phyloP scores from a whole-genome alignment of 176 grass and related monocot species.

The Cenchrus fungigraminus region DNA sequence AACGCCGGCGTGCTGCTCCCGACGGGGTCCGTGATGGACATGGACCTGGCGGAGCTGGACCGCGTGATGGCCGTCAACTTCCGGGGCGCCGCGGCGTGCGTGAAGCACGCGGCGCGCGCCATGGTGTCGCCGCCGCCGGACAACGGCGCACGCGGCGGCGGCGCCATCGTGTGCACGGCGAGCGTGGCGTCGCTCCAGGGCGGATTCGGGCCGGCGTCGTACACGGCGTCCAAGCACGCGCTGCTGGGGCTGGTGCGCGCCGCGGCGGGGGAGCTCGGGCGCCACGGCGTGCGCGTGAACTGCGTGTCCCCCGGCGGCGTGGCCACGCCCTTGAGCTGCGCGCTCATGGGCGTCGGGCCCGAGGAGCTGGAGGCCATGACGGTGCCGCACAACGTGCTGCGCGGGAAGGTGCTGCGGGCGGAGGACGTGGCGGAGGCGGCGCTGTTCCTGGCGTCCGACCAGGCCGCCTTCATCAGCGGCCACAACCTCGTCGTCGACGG shows the following conservation, averaged over 20 bases:
- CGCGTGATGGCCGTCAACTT: conserved; percentile 80
- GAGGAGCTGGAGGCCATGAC: conserved; percentile 53
- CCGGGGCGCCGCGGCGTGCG: conserved; percentile 54
- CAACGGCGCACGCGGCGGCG: conserved; percentile 14
- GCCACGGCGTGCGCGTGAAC: conserved; percentile 72
- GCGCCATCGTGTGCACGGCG: conserved; percentile 76
- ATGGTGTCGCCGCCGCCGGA: conserved; percentile 33
- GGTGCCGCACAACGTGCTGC: conserved; percentile 41
- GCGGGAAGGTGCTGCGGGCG: conserved; percentile 55
- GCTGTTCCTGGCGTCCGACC: conserved; percentile 76
- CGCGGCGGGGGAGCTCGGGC: conserved; percentile 70
- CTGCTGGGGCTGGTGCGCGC: conserved; percentile 70
- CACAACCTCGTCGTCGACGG: conserved; percentile 87
- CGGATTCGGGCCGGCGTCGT: conserved; percentile 66
- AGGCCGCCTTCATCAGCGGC: conserved; percentile 66
- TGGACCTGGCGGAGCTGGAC: conserved; percentile 60
- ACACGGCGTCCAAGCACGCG: conserved; percentile 87
- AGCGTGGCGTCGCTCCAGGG: conserved; percentile 65
- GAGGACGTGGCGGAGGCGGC: conserved; percentile 62
- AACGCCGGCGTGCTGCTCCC: conserved; percentile 72
- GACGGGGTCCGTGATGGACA: conserved; percentile 50
- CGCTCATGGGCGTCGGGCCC: conserved; percentile 7
- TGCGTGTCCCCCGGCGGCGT: conserved; percentile 78
- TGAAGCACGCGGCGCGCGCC: conserved; percentile 75
- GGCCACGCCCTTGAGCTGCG: conserved; percentile 62